Evolutionary conservation across 2,329 filamentous ascomycete species (phyloP), one percentile per base, ranked within the genome.

Genomic region (Colletotrichum tofieldiae): DNA sequence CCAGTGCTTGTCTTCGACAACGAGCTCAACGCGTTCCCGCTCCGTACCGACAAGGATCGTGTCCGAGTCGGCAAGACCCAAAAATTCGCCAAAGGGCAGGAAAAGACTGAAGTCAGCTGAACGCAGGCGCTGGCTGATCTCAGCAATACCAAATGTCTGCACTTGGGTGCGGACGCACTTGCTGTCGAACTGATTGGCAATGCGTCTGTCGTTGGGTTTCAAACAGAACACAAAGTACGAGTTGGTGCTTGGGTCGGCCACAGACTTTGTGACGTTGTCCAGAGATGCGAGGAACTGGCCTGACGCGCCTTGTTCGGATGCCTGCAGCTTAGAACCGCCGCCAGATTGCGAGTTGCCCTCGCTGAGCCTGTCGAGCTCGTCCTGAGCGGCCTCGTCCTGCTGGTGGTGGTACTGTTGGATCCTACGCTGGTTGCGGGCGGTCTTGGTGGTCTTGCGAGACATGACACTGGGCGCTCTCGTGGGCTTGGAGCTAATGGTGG

Each of bases 161-260:
- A 99, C 90, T 80, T 99, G 96, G 14, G 93, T 94, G 5, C 96
- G 92, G 29, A 99, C 96, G 80, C 96, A 99, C 82, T 98, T 98
- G 88, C 95, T 98, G 82, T 99, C 96, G 77, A 98, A 99, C 79
- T 99, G 96, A 77, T 99, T 99, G 73, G 96, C 96, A 76, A 99
- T 99, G 61, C 96, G 92, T 65, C 96, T 90, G 80, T 99, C 96
- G 77, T 99, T 99, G 29, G 96, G 96, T 83, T 99, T 99, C 75
- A 99, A 84, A 79, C 96, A 99, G 83, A 99, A 98, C 55, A 99
- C 90, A 77, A 98, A 98, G 83, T 99, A 99, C 0, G 93, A 90
- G 78, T 99, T 99, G 14, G 95, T 93, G 78, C 95, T 94, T 5
- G 92, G 90, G 2, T 93, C 91, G 2, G 91, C 93, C 55, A 99